Conservation (phyloP, 202 grass and related monocot species). For the Sporobolus alterniflorus region DNA sequence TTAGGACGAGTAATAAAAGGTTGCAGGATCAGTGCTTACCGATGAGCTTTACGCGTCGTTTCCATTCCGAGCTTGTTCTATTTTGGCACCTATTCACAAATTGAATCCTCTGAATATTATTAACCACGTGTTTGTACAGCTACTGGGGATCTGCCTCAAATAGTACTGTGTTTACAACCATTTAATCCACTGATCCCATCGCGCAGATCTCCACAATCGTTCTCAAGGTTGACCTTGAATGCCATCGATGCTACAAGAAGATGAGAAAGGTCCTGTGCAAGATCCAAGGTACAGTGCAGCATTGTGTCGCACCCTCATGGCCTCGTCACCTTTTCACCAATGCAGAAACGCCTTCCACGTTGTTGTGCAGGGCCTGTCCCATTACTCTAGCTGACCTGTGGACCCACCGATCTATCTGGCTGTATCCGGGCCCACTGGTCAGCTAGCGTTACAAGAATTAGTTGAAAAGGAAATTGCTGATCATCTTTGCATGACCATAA, state of each 20-base stretch:
- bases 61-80: background rate
- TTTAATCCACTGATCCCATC: constrained; percentile 28
- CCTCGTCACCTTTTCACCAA: constrained; percentile 4
- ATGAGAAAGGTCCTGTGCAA: constrained; percentile 64
- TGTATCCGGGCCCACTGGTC: background rate
- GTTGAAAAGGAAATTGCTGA: background rate
- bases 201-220: constrained; percentile 70
- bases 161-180: constrained; percentile 21
- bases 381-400: constrained; percentile 7
- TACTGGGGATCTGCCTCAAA: constrained; percentile 32
- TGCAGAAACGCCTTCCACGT: background rate
- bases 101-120: background rate
- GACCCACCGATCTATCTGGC: background rate
- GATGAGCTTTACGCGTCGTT: background rate
- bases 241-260: constrained; percentile 58
- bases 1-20: background rate
- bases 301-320: background rate
- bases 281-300: constrained; percentile 72
- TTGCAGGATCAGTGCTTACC: background rate
- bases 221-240: constrained; percentile 78
- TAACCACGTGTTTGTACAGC: background rate
- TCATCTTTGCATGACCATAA: background rate
- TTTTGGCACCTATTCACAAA: background rate
- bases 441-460: background rate
- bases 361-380: background rate